Base-by-base conservation (phyloP, 2,329 filamentous ascomycete genomes). In the Epichloe sp. region DNA sequence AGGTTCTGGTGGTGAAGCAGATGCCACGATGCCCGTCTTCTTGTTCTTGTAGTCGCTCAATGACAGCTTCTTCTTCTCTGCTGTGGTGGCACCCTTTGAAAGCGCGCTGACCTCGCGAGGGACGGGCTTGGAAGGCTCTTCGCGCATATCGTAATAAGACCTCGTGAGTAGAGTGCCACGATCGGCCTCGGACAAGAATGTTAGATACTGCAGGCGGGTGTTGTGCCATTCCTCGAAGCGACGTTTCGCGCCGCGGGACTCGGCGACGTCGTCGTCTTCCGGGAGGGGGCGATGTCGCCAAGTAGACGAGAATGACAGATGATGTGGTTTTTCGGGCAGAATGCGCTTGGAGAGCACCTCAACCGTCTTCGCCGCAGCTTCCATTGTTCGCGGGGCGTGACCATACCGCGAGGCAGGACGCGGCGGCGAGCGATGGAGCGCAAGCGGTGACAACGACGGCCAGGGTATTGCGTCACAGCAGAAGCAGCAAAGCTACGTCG, bases 21-120 rank as follows among this genome's bases (percentile, higher is more conserved):
- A 66, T 49, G 62, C 48, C 49, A 56, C 56, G 53, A 60, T 57
- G 50, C 45, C 54, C 15, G 65, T 63, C 61, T 74, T 75, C 62
- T 76, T 75, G 54, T 76, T 80, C 64, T 76, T 77, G 58, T 80
- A 81, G 61, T 80, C 78, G 63, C 74, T 77, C 54, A 81, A 63
- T 14, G 77, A 78, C 56, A 80, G 61, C 62, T 79, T 78, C 67
- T 77, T 78, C 63, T 73, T 78, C 59, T 74, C 70, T 55, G 71
- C 70, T 54, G 63, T 63, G 55, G 63, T 68, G 48, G 63, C 63
- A 34, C 40, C 46, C 56, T 69, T 65, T 49, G 69, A 58, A 53
- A 75, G 69, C 54, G 67, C 62, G 57, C 60, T 62, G 54, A 69
- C 62, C 51, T 69, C 63, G 54, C 62, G 63, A 51, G 66, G 63